A percentile compares a stretch with the other conserved stretches of the same genome.
These are phyloP conservation scores for Rhododendron simsii DNA, from an alignment of 148 eudicot species.

Conservation along the genomic window DNA sequence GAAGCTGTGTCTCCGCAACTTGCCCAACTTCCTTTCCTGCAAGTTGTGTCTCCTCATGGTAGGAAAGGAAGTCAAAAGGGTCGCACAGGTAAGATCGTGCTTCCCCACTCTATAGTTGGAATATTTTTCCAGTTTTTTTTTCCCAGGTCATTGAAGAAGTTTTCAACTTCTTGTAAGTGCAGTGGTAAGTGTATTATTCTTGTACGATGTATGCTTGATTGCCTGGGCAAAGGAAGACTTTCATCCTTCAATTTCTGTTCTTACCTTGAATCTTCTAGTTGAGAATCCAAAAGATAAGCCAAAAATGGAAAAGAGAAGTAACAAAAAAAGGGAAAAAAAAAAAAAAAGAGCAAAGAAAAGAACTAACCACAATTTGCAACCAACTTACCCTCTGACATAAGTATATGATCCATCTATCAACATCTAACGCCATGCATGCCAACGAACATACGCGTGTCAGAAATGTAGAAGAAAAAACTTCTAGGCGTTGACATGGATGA, in stretches of 20 bases:
- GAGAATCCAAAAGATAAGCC: not conserved
- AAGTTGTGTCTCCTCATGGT: not conserved
- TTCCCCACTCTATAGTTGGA: too few relatives aligned
- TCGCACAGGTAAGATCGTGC: too few relatives aligned
- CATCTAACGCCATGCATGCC: not conserved
- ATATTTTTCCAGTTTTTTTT: not conserved
- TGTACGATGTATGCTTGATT: not conserved
- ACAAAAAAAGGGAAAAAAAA: not conserved
- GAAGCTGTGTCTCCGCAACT: not conserved
- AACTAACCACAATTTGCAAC: not conserved
- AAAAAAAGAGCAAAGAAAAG: not conserved
- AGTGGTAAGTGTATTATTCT: not conserved
- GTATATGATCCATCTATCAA: not conserved
- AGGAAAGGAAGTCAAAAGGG: not conserved
- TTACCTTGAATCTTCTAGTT: not conserved
- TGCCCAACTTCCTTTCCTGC: too few relatives aligned
- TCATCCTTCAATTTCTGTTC: not conserved
- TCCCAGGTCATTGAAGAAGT: not conserved
- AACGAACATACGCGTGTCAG: not conserved
- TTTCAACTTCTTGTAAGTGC: not conserved
- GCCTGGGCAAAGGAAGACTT: not conserved
- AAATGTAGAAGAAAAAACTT: not conserved
- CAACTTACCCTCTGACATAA: not conserved
- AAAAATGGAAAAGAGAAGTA: not conserved
- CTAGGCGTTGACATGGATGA: not conserved